phyloP scores from a whole-genome alignment of 2,329 filamentous ascomycete genomes.

The Microthyrium microscopicum region DNA sequence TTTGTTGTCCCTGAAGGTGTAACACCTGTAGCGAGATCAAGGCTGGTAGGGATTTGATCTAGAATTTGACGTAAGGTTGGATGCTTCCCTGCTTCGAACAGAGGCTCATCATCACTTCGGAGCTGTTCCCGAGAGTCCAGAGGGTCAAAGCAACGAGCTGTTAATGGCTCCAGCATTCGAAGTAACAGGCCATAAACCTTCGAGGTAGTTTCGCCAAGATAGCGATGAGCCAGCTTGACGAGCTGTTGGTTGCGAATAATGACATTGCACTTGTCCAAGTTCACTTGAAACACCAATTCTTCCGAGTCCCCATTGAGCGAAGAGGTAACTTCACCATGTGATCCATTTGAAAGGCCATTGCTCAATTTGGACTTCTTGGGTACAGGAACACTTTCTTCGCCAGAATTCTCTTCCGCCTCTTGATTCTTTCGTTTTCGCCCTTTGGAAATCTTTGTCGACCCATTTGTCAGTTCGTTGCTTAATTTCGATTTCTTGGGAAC shows the following conservation, averaged over 20 bases:
- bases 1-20: conserved; percentile 19
- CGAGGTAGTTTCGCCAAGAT: conserved; percentile 56
- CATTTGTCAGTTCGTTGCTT: too few relatives aligned
- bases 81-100: not conserved
- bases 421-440: not conserved
- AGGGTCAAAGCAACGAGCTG: conserved; percentile 49
- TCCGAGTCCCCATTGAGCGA: conserved; percentile 5
- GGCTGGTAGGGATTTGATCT: too few relatives aligned
- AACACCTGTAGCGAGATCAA: too few relatives aligned
- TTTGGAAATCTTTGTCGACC: too few relatives aligned
- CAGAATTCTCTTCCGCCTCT: not conserved
- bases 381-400: too few relatives aligned
- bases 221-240: conserved; percentile 51
- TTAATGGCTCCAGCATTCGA: conserved; percentile 49
- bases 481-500: too few relatives aligned
- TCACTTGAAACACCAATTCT: conserved; percentile 59
- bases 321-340: too few relatives aligned
- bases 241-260: conserved; percentile 67
- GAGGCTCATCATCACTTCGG: conserved; percentile 10
- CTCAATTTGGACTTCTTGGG: too few relatives aligned
- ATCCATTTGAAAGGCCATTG: too few relatives aligned
- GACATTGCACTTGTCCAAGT: conserved; percentile 71
- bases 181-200: conserved; percentile 64
- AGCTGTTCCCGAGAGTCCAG: conserved; percentile 33
- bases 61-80: not conserved